Percentiles rank a stretch among this genome's conserved stretches.
phyloP scores from a whole-genome alignment of 2,329 filamentous ascomycete genomes.

The Diplodia sapinea region DNA sequence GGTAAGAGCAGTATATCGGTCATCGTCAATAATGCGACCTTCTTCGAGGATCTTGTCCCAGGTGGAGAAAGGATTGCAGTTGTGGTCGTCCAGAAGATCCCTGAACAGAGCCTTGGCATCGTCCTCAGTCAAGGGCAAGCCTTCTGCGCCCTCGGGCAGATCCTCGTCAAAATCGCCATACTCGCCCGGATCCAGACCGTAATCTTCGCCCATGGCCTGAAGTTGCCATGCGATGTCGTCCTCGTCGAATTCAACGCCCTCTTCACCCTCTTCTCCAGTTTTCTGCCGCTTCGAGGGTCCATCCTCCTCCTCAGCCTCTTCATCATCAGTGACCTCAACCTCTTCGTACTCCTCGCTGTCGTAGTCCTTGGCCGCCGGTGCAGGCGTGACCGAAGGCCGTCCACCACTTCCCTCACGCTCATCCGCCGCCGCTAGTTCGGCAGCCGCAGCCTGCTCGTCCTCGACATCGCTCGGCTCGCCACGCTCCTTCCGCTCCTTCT shows the following conservation, averaged over 20 bases:
- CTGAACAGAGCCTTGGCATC: conserved; percentile 81
- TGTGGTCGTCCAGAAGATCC: conserved; percentile 81
- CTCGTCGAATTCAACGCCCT: conserved; percentile 81
- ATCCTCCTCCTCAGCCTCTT: conserved; percentile 53
- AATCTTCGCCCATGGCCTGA: conserved; percentile 85
- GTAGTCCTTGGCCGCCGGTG: conserved; percentile 46
- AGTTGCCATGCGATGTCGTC: conserved; percentile 94
- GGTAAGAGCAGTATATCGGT: conserved; percentile 80
- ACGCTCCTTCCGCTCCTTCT: conserved; percentile 61
- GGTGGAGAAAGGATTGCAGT: conserved; percentile 83
- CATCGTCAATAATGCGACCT: conserved; percentile 80
- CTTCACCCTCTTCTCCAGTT: conserved; percentile 53
- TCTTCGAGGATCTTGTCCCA: conserved; percentile 92
- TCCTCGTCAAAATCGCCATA: conserved; percentile 72
- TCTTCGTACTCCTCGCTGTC: conserved; percentile 79
- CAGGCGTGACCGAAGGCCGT: conserved; percentile 38
- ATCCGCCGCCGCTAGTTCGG: conserved; percentile 34
- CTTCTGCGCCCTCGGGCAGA: conserved; percentile 75
- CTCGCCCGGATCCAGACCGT: conserved; percentile 76
- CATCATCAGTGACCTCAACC: conserved; percentile 71
- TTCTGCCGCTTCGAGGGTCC: conserved; percentile 58
- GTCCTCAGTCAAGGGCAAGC: conserved; percentile 71
- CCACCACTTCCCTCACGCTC: conserved; percentile 38
- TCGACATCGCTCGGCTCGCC: conserved; percentile 47
- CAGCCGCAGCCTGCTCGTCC: conserved; percentile 42